Evolutionary conservation across 1,284 basidiomycete genomes (phyloP).

Genomic region (Xerocomus alliaceus): DNA sequence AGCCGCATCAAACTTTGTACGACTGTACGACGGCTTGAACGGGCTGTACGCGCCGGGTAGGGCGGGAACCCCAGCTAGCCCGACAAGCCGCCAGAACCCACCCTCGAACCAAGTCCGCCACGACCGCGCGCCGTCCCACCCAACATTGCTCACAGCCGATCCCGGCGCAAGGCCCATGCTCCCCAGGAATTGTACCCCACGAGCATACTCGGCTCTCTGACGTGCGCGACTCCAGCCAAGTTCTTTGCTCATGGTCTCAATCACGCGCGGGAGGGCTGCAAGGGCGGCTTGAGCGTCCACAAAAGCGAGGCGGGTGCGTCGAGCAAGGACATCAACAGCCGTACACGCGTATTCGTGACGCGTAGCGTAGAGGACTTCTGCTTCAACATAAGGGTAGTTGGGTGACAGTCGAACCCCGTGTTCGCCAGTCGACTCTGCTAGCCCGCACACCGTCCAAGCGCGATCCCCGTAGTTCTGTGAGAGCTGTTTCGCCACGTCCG

Average conservation of each 20-base stretch:
- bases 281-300: slow-evolving; percentile 90
- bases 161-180: slow-evolving; percentile 76
- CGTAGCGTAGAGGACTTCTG: slow-evolving; percentile 91
- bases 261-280: slow-evolving; percentile 83
- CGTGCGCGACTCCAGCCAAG: slow-evolving; percentile 75
- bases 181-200: slow-evolving; percentile 69
- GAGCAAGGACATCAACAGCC: slow-evolving; percentile 90
- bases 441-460: slow-evolving; percentile 91
- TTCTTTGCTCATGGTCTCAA: slow-evolving; percentile 91
- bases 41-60: slow-evolving; percentile 12
- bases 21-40: slow-evolving; percentile 49
- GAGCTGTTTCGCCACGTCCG: slow-evolving; percentile 92
- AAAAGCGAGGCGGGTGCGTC: slow-evolving; percentile 91
- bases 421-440: slow-evolving; percentile 80
- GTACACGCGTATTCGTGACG: slow-evolving; percentile 92
- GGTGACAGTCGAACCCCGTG: slow-evolving; percentile 81
- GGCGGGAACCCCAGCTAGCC: slow-evolving; percentile 20
- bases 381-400: slow-evolving; percentile 91
- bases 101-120: slow-evolving; percentile 36
- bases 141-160: slow-evolving; percentile 24
- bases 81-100: slow-evolving; percentile 34
- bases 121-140: neutral
- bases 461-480: slow-evolving; percentile 96
- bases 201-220: slow-evolving; percentile 65
- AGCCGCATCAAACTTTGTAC: slow-evolving; percentile 71